Evolutionary conservation across 2,329 filamentous ascomycete genomes (phyloP), one percentile per base, ranked within the genome.

Genomic region (Hypoxylon sp.): DNA sequence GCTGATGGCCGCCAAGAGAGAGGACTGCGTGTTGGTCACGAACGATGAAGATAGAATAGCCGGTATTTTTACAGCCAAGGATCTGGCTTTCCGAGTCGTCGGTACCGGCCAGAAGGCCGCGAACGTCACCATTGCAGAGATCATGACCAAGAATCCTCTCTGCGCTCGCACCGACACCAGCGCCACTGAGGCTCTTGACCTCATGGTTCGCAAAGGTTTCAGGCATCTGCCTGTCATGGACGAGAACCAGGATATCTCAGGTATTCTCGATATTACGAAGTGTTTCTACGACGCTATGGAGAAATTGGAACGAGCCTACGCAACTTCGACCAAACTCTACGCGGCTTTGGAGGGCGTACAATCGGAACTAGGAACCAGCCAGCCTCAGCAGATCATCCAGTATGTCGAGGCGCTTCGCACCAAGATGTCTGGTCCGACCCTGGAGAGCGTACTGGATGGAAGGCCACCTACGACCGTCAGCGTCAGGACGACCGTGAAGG

Each of bases 201-300:
- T 98, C 64, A 99, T 99, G 96, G 96, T 99, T 64, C 89, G 95
- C 75, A 98, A 98, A 84, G 96, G 96, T 17, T 99, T 99, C 86
- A 90, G 96, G 75, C 96, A 99, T 84, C 82, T 99, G 78, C 96
- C 96, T 2, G 96, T 99, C 73, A 99, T 99, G 96, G 96, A 99
- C 82, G 96, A 99, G 85, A 98, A 99, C 81, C 96, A 99, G 82
- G 95, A 99, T 78, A 99, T 99, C 70, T 97, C 95, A 6, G 96
- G 96, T 85, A 95, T 99, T 73, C 85, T 99, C 61, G 96, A 99
- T 81, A 99, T 99, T 76, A 99, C 96, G 64, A 99, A 98, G 83
- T 99, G 96, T 83, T 99, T 99, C 82, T 99, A 99, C 82, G 96
- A 99, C 82, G 96, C 96, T 48, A 99, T 99, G 96, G 96, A 99